Base-by-base conservation (phyloP, 1,139 yeast species). In the Barnettozyma hawaiiensis region DNA sequence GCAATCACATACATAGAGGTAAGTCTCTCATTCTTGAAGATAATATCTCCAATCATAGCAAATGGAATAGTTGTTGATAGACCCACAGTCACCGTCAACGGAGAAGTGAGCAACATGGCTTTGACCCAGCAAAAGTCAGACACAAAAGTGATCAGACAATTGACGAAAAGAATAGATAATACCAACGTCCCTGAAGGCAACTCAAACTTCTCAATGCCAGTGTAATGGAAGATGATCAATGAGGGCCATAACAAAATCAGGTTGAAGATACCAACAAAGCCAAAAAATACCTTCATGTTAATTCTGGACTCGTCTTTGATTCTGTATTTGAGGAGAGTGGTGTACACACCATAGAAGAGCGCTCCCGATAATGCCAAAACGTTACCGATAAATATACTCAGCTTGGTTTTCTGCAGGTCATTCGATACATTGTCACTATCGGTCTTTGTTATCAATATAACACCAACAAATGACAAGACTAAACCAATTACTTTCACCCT, bases 41-140 rank as follows among this genome's bases (percentile, higher is more conserved):
- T 47, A 67, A 89, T 74, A 58, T 92, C 98, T 22, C 97, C 96
- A 18, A 87, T 63, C 86, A 92, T 85, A 1, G 97, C 96, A 46
- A 92, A 72, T 0, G 98, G 98, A 23, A 92, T 92, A 0, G 97
- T 89, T 52, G 92, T 78, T 22, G 96, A 83, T 35, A 92, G 70
- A 0, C 98, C 98, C 8, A 92, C 95, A 0, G 98, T 92, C 3
- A 90, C 97, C 0, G 96, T 90, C 49, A 92, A 70, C 0, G 98
- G 98, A 39, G 94, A 82, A 1, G 98, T 92, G 59, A 92, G 68
- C 28, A 92, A 71, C 73, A 90, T 94, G 1, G 97, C 96, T 52
- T 87, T 77, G 35, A 96, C 96, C 98, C 98, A 92, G 58, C 95
- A 81, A 53, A 83, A 87, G 60, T 92, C 98, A 36, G 95, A 84